Evolutionary conservation across 768 basidiomycete species (phyloP).

Genomic region (Psilocybe subaeruginosa): DNA sequence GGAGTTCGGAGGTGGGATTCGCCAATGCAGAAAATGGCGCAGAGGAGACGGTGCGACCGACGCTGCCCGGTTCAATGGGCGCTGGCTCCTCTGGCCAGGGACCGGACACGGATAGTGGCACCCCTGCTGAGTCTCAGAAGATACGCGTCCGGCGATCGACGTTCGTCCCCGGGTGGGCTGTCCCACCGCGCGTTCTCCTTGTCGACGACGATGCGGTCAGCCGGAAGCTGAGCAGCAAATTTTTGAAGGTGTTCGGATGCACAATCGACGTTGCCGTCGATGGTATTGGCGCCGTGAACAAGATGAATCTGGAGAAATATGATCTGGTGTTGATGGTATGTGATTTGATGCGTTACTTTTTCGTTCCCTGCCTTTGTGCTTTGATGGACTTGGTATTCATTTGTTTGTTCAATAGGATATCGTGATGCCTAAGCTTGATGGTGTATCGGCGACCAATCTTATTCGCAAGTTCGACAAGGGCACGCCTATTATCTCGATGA

Average conservation of each 20-base stretch:
- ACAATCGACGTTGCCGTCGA: slow-evolving; percentile 94
- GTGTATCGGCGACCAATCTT: slow-evolving; percentile 87
- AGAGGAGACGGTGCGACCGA: slow-evolving; percentile 44
- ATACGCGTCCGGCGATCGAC: slow-evolving; percentile 75
- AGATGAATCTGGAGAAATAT: slow-evolving; percentile 96
- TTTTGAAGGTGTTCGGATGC: slow-evolving; percentile 94
- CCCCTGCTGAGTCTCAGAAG: slow-evolving; percentile 38
- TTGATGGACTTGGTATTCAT: not conserved
- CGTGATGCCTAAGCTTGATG: slow-evolving; percentile 90
- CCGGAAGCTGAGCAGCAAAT: slow-evolving; percentile 86
- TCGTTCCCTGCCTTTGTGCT: slow-evolving; percentile 2
- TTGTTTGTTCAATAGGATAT: slow-evolving; percentile 66
- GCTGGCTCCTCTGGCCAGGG: slow-evolving; percentile 8
- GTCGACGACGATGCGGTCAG: slow-evolving; percentile 97
- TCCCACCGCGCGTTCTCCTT: slow-evolving; percentile 86
- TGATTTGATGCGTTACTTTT: slow-evolving; percentile 30
- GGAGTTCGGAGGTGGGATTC: not conserved
- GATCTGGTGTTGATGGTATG: slow-evolving; percentile 92
- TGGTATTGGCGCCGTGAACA: slow-evolving; percentile 89
- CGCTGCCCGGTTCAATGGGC: slow-evolving; percentile 24
- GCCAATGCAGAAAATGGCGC: slow-evolving; percentile 19
- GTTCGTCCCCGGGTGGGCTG: slow-evolving; percentile 89
- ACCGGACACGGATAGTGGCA: slow-evolving; percentile 23
- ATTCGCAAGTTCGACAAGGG: slow-evolving; percentile 94
- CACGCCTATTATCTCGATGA: slow-evolving; percentile 99